Base-by-base conservation (phyloP, 2,329 filamentous ascomycete species). In the Talaromyces marneffei region DNA sequence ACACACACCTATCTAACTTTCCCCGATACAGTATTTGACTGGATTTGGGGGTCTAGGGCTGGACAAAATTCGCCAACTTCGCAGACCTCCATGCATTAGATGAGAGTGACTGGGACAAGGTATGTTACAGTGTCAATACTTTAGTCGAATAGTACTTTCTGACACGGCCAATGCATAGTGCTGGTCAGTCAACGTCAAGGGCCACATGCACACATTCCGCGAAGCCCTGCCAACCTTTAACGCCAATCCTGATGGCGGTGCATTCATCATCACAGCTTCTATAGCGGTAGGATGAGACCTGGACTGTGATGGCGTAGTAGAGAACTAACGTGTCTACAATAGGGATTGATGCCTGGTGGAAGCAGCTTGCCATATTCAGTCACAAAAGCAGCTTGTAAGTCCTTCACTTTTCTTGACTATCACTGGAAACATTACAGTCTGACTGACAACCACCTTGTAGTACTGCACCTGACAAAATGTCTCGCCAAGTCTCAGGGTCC, bases 301-400 rank as follows among this genome's bases (percentile, higher is more conserved):
- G 57, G 40, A 10, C 2, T 48, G 2, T 8, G 8, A 31, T 52
- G 10, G 67, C 35, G 42, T 25, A n/a, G 44, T 14, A 48, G 23
- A 29, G 12, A 29, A 48, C 7, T 25, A 44, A 4, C 1, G 18
- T 54, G 1, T 42, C 40, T 16, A 12, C 40, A 53, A n/a, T 63
- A 82, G 80, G 80, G 80, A 50, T 66, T 82, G 63, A 70, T 76
- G n/a, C 72, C 82, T 57, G 71, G 70, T 57, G 84, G 84, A 4
- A 84, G 81, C 66, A 83, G 80, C 44, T 82, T 87, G 87, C 84
- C 90, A 3, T 94, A 94, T 69, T 80, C 86, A 0, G 87, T 92
- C 18, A 89, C 88, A 39, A 94, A 94, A 72, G 84, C 90, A 0
- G 90, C 90, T 10, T 84, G 87, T 75, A 71, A 53, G 62, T 40